A percentile compares a stretch with the other conserved stretches of the same genome.
Evolutionary conservation across 495 filamentous ascomycete species (phyloP).

Genomic region (Tuber brumale): DNA sequence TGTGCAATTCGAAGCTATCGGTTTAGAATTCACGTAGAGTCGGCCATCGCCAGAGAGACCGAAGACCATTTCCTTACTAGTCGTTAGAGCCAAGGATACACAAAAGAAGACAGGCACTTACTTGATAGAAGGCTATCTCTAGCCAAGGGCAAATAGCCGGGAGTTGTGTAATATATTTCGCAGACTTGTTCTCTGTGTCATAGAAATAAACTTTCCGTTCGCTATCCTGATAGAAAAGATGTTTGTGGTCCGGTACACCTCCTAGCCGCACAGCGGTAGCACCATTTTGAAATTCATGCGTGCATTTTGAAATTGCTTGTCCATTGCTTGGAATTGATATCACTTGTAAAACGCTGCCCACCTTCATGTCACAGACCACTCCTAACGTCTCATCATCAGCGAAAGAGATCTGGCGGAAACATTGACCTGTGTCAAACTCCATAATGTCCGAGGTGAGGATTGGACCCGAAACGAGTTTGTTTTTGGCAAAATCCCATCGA

Average conservation of each 20-base stretch:
- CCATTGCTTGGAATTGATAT: conserved; percentile 22
- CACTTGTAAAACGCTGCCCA: conserved; percentile 28
- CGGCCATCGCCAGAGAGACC: conserved; percentile 65
- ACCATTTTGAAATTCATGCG: conserved; percentile 25
- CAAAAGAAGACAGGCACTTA: conserved; percentile 12
- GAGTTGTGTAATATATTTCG: conserved; percentile 43
- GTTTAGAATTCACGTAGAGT: conserved; percentile 67
- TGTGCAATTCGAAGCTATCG: conserved; percentile 76
- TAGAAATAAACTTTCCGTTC: conserved; percentile 41
- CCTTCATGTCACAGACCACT: conserved; percentile 18
- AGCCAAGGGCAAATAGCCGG: conserved; percentile 52
- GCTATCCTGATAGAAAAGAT: conserved; percentile 42
- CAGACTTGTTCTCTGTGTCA: conserved; percentile 26
- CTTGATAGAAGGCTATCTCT: conserved; percentile 43
- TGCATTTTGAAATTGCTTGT: conserved; percentile 17
- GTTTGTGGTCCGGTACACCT: conserved; percentile 38
- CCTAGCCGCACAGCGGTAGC: conserved; percentile 29
- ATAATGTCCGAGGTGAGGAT: conserved; percentile 48
- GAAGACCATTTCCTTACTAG: conserved; percentile 47
- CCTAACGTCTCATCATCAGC: conserved; percentile 34
- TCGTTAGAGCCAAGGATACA: not conserved
- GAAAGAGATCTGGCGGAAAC: conserved; percentile 40
- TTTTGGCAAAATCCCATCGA: conserved; percentile 54
- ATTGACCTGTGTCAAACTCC: conserved; percentile 43
- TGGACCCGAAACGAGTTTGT: conserved; percentile 46